phyloP scores from a whole-genome alignment of 2,329 filamentous ascomycete species.

The Cladosporium velox region DNA sequence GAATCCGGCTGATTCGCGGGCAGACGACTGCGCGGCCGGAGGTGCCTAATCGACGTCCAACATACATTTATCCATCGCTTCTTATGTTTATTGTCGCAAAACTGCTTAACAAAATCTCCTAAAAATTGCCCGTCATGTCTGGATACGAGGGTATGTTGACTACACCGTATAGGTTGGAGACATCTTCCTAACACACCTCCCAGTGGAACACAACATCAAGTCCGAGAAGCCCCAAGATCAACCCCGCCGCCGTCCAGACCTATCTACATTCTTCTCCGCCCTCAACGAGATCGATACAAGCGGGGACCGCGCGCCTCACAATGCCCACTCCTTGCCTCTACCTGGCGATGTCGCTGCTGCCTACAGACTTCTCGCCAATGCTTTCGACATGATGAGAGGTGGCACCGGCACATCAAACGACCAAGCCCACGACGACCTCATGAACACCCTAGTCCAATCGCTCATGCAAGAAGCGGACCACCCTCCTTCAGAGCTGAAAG shows the following conservation, averaged over 20 bases:
- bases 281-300: conserved; percentile 61
- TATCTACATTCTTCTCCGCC: conserved; percentile 65
- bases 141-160: conserved; percentile 46
- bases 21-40: conserved; percentile 20
- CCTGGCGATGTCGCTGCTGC: conserved; percentile 63
- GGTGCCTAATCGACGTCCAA: conserved; percentile 22
- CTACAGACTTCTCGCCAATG: conserved; percentile 62
- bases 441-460: conserved; percentile 58
- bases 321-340: conserved; percentile 60
- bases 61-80: neutral
- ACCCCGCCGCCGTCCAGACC: conserved; percentile 59
- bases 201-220: conserved; percentile 54
- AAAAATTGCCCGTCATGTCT: conserved; percentile 40
- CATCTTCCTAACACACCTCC: neutral
- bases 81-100: neutral
- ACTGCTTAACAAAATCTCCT: neutral
- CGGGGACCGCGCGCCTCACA: conserved; percentile 50
- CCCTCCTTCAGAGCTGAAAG: conserved; percentile 61
- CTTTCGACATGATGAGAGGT: conserved; percentile 59
- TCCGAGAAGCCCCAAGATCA: conserved; percentile 36
- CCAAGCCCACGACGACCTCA: conserved; percentile 41
- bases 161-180: too few species aligned
- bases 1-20: neutral
- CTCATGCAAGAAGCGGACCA: conserved; percentile 58
- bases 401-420: conserved; percentile 22